phyloP scores from a whole-genome alignment of 2,329 filamentous ascomycete genomes.

The Bipolaris zeicola region DNA sequence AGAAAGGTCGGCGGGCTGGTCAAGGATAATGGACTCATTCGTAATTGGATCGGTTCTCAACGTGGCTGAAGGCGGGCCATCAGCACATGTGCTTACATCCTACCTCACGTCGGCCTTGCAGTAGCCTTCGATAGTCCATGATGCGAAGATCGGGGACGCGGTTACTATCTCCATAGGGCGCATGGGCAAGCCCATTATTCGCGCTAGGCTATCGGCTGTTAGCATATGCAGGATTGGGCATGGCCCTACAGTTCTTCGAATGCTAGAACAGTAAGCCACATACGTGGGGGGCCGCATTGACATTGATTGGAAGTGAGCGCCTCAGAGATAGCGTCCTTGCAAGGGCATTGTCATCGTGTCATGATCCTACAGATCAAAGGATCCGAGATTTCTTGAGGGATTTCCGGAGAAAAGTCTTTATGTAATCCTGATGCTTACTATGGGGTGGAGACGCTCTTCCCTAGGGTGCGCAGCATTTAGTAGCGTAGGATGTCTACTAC shows the following conservation, averaged over 20 bases:
- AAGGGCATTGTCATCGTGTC: conserved; percentile 3
- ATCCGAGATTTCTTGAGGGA: neutral
- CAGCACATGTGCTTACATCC: conserved; percentile 5
- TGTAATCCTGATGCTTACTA: conserved; percentile 10
- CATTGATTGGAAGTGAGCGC: neutral
- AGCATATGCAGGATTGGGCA: conserved; percentile 2
- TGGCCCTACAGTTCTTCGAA: neutral
- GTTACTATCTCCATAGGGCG: conserved; percentile 6
- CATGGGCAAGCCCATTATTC: conserved; percentile 4
- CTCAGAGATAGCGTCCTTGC: conserved; percentile 3
- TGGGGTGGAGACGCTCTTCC: neutral
- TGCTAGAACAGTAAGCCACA: conserved; percentile 7
- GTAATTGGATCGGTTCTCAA: conserved; percentile 15
- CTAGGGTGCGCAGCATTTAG: neutral
- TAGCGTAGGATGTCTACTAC: conserved; percentile 5
- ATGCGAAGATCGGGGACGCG: conserved; percentile 3
- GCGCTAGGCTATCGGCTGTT: conserved; percentile 6
- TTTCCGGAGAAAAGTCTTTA: conserved; percentile 1
- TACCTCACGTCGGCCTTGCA: conserved; percentile 14
- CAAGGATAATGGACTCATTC: neutral
- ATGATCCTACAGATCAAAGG: neutral
- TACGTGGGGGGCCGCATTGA: neutral
- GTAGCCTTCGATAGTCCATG: conserved; percentile 12
- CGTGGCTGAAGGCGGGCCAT: conserved; percentile 3
- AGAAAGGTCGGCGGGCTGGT: neutral